phyloP scores from a whole-genome alignment of 495 filamentous ascomycete genomes.

The Rusavskia elegans region DNA sequence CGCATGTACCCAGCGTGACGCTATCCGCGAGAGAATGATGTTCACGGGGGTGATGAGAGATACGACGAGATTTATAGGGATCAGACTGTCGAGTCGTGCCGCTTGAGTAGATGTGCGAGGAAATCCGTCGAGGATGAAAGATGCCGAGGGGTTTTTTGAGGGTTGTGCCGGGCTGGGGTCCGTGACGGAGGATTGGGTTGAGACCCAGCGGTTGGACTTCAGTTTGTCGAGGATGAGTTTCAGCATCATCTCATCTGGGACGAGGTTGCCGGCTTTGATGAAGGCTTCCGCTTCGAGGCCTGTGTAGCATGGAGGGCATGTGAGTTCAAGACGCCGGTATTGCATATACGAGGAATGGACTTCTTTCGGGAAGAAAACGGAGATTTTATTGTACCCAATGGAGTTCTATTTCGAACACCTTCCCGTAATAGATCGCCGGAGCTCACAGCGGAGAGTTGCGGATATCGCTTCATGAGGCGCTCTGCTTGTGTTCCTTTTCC shows the following conservation, averaged over 20 bases:
- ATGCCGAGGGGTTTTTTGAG: slow-evolving; percentile 58
- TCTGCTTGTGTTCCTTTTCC: slow-evolving; percentile 95
- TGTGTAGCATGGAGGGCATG: slow-evolving; percentile 17
- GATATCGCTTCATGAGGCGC: slow-evolving; percentile 68
- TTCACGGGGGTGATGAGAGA: slow-evolving; percentile 34
- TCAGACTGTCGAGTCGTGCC: slow-evolving; percentile 51
- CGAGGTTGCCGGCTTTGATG: slow-evolving; percentile 86
- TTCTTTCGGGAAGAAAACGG: not conserved
- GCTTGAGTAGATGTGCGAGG: slow-evolving; percentile 79
- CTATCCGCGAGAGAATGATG: slow-evolving; percentile 78
- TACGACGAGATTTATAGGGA: slow-evolving; percentile 86
- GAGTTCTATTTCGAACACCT: slow-evolving; percentile 77
- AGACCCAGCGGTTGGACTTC: slow-evolving; percentile 79
- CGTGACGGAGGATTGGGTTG: slow-evolving; percentile 21
- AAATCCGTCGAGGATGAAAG: slow-evolving; percentile 93
- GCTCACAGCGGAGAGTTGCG: slow-evolving; percentile 79
- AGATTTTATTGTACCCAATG: slow-evolving; percentile 47
- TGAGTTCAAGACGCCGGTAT: not conserved
- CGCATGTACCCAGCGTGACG: slow-evolving; percentile 84
- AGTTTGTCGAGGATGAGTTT: slow-evolving; percentile 80
- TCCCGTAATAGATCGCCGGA: slow-evolving; percentile 83
- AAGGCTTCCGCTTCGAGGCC: slow-evolving; percentile 77
- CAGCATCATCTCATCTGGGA: slow-evolving; percentile 82
- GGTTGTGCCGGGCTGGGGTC: slow-evolving; percentile 21
- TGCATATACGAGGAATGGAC: not conserved